phyloP scores from a whole-genome alignment of 2,329 filamentous ascomycete genomes.

The Aspergillus hiratsukae region DNA sequence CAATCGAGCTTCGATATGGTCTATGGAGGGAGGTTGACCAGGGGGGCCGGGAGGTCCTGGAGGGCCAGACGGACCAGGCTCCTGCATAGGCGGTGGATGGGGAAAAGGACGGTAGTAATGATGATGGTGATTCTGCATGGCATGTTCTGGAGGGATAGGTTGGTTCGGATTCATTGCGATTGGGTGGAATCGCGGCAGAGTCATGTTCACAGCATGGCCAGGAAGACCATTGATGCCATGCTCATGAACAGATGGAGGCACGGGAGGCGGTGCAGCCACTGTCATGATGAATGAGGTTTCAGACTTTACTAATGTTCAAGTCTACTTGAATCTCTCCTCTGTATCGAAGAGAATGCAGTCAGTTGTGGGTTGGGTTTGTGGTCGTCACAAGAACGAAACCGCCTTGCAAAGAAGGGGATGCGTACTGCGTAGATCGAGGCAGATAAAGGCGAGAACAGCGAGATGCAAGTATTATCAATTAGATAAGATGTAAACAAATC shows the following conservation, averaged over 20 bases:
- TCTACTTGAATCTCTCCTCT: not conserved
- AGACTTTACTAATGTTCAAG: not conserved
- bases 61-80: conserved; percentile 21
- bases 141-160: conserved; percentile 29
- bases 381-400: not conserved
- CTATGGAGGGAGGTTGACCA: conserved; percentile 25
- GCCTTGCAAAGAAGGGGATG: not conserved
- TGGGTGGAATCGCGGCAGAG: conserved; percentile 36
- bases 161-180: conserved; percentile 39
- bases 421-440: not conserved
- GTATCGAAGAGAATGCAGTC: not conserved
- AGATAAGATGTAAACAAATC: conserved; percentile 2
- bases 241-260: conserved; percentile 30
- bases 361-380: not conserved
- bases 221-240: conserved; percentile 25
- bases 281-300: conserved; percentile 26
- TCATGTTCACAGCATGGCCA: conserved; percentile 26
- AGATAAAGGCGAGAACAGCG: not conserved
- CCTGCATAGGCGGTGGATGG: conserved; percentile 26
- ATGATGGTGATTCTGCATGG: conserved; percentile 30
- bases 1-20: conserved; percentile 36
- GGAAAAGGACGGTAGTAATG: conserved; percentile 27
- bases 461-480: conserved; percentile 5
- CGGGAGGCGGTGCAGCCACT: conserved; percentile 29
- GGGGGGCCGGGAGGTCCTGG: conserved; percentile 21